Base-by-base conservation (phyloP, 768 basidiomycete genomes). In the Pleurotus ostreatus region DNA sequence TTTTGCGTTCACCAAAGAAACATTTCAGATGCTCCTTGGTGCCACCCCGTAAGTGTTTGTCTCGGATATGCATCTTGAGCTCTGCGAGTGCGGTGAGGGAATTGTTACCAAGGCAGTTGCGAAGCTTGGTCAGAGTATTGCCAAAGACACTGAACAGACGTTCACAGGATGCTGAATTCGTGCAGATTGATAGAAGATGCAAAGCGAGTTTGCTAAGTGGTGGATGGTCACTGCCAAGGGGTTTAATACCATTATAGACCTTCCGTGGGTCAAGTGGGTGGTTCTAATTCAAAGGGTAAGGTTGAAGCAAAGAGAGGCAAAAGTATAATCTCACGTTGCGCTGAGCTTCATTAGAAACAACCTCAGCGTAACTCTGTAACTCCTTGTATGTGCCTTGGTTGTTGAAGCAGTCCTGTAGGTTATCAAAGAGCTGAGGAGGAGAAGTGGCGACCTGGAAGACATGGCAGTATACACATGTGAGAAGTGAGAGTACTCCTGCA, bases 161-260 rank as follows among this genome's bases (percentile, higher is more conserved):
- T 58, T 63, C 62, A 34, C 59, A 59, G 6, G 62, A 67, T 25
- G 60, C 65, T 5, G 66, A 67, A 49, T 68, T 68, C 12, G 59
- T 57, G 52, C 53, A 57, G 13, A 68, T 60, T 15, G 60, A 61
- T 15, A 64, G 56, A 20, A 68, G 37, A 23, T 43, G 60, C 4
- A 23, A 15, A n/a, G 66, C 66, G 48, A 68, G 61, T 15, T 30
- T 16, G 18, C 55, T 30, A 11, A 66, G 51, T 15, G 61, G 60
- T 25, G 60, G 30, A 4, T 23, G 41, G 37, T 37, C 39, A 11
- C 12, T 20, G 16, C 49, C 54, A 38, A 38, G 26, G 53, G 55
- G 53, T 3, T 34, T 16, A 26, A 55, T 25, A 13, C 34, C 56
- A 45, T 49, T 37, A 20, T 46, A 60, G 4, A 58, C 39, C 9